Base-by-base conservation (phyloP, 2,329 filamentous ascomycete genomes). In the Exophiala aquamarina region DNA sequence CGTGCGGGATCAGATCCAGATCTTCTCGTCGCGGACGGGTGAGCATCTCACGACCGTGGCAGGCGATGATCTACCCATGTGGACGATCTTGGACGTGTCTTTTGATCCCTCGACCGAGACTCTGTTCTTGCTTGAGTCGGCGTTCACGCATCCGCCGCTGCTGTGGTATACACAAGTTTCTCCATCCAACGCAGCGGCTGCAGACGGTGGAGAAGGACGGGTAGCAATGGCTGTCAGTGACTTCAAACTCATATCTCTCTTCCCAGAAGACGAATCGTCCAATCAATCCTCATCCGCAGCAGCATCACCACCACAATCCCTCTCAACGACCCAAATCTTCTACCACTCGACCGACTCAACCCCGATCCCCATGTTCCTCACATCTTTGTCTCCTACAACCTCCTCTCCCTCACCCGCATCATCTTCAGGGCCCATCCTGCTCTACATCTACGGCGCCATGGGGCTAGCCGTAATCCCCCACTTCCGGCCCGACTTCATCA, bases 311-410 rank as follows among this genome's bases (percentile, higher is more conserved):
- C 33, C 23, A 26, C 23, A 26, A 26, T 26, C 23, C 23, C 23
- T 28, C n/a, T 8, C 11, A 3, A 47, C 44, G 1, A 40, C 17
- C 9, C 44, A 47, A 34, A 23, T 41, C 21, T 47, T 47, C 44
- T 47, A 47, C 44, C 11, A 34, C 18, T 47, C 44, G 9, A 15
- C 20, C 36, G 44, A 47, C 36, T n/a, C 10, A 11, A 47, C 44
- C 13, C 14, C 17, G n/a, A 28, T 47, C n/a, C 44, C 44, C 11
- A 47, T 47, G 44, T 47, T 47, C 26, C 26, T 47, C 15, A 47
- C 44, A 15, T 23, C 28, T 8, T 26, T 3, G 13, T 3, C 14
- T 10, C 17, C 41, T 10, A n/a, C 17, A 20, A 15, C 4, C 7
- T 26, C 23, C 11, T 6, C 6, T 26, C 23, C 23, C 23, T 26